A percentile compares a stretch with the other conserved stretches of the same genome.
Evolutionary conservation across 345 rosid genomes (phyloP).

Genomic region (Erodium maritimum): DNA sequence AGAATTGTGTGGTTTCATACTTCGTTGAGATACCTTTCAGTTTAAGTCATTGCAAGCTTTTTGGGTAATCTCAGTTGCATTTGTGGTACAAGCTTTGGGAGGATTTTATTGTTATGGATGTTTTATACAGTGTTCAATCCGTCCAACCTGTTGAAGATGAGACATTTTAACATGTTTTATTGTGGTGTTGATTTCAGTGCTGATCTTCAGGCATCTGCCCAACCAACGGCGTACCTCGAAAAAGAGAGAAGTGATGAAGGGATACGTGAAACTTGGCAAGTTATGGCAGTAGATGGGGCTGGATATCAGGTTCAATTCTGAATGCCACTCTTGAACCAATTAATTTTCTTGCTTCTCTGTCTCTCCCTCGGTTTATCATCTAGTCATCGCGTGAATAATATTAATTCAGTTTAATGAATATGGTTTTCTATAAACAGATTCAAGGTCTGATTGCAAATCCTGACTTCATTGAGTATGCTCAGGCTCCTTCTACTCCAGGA

Average conservation of each 20-base stretch:
- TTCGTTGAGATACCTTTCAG: too few relatives aligned
- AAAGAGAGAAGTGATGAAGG: slow-evolving; percentile 18
- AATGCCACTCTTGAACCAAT: background rate
- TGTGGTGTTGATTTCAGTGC: slow-evolving; percentile 27
- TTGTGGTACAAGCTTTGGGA: too few relatives aligned
- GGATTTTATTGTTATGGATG: too few relatives aligned
- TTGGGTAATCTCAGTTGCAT: too few relatives aligned
- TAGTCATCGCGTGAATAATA: background rate
- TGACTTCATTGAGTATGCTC: slow-evolving; percentile 54
- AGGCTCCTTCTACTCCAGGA: slow-evolving; percentile 93
- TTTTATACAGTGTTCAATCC: too few relatives aligned
- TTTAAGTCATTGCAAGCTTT: too few relatives aligned
- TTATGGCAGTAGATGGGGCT: slow-evolving; percentile 25
- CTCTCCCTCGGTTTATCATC: slow-evolving; percentile 1
- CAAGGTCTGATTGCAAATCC: slow-evolving; percentile 30
- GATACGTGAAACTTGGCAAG: slow-evolving; percentile 24
- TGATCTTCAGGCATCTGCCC: slow-evolving; percentile 33
- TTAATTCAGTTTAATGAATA: slow-evolving; percentile 3
- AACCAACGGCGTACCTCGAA: slow-evolving; percentile 20
- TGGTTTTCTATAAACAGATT: slow-evolving; percentile 28
- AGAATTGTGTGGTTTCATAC: too few relatives aligned
- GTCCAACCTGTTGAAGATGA: background rate
- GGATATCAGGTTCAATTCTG: slow-evolving; percentile 42
- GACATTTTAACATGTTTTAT: background rate
- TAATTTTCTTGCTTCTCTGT: slow-evolving; percentile 2